Percentiles rank a stretch among this genome's conserved stretches.
These are phyloP conservation scores for Phytophthora crassamura DNA, from an alignment of 352 stramenopile genomes.

Conservation along the genomic window DNA sequence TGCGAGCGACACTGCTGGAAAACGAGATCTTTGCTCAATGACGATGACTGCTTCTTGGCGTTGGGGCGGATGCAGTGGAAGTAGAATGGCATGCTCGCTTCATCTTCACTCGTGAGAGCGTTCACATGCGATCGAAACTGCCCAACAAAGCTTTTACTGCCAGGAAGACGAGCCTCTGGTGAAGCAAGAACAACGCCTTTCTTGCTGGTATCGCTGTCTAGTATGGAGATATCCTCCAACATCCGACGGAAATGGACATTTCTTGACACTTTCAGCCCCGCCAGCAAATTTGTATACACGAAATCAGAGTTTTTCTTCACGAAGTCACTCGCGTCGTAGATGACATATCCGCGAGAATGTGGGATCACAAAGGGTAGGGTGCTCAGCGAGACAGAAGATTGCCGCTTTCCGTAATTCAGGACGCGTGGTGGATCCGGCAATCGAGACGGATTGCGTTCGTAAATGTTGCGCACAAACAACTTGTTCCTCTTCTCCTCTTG, in stretches of 20 bases:
- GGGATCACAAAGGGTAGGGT: slow-evolving; percentile 54
- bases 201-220: background rate
- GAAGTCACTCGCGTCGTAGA: slow-evolving; percentile 71
- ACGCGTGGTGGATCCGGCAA: slow-evolving; percentile 33
- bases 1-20: slow-evolving; percentile 44
- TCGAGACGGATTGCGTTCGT: slow-evolving; percentile 50
- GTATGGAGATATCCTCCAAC: slow-evolving; percentile 18
- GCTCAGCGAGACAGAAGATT: slow-evolving; percentile 10
- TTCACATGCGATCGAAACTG: slow-evolving; percentile 58
- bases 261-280: slow-evolving; percentile 38
- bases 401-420: slow-evolving; percentile 11
- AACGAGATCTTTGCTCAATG: slow-evolving; percentile 38
- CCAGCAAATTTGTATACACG: slow-evolving; percentile 44
- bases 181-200: background rate
- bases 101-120: slow-evolving; percentile 22
- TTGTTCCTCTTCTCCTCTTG: slow-evolving; percentile 73
- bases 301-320: slow-evolving; percentile 79
- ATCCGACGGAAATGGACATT: slow-evolving; percentile 40
- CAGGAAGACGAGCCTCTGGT: slow-evolving; percentile 9
- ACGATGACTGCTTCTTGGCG: slow-evolving; percentile 32
- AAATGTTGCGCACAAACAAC: slow-evolving; percentile 73
- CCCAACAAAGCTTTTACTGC: slow-evolving; percentile 41
- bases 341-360: slow-evolving; percentile 51
- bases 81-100: slow-evolving; percentile 46
- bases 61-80: slow-evolving; percentile 65